Base-by-base conservation (phyloP, 441 rosid species). In the Syzygium malaccense region DNA sequence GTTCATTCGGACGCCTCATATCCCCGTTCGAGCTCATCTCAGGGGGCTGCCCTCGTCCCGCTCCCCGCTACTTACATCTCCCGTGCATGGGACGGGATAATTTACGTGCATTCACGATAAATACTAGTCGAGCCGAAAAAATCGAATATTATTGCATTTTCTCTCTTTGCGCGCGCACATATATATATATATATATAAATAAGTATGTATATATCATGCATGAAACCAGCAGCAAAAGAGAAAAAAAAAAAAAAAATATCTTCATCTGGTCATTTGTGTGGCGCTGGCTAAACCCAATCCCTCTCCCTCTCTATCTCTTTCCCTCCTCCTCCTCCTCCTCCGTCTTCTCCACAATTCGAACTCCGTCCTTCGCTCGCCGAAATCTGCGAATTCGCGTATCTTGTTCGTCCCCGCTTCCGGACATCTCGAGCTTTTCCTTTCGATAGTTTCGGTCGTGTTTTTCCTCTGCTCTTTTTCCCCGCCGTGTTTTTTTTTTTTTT, bases 221-320 rank as follows among this genome's bases (percentile, higher is more conserved):
- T 1, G 78, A 32, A 57, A 9, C 2, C 8, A 64, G 28, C 15
- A 18, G 54, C 89, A 45, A 51, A 1, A 12, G 3, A 57, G 30
- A 68, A 20, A 78, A 48, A 71, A 48, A 51, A 90, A 89, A 71
- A 48, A 55, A 90, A 89, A 28, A 92, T 93, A 92, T 93, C 93
- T 94, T 85, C 55, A 87, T 88, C 90, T 48, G 91, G 94, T 7
- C 94, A 91, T 89, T 93, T 93, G 93, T 93, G 97, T 95, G 97
- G 97, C 93, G 90, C 91, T 89, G 84, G 88, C 92, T 91, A 51
- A 71, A 89, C 88, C 78, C 87, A 60, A 49, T 54, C 53, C 91
- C 86, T 90, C 88, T 90, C 89, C 90, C 88, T 88, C 84, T 87
- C 49, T 28, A 55, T 18, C 89, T 87, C 78, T 8, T 56, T 26